phyloP scores from a whole-genome alignment of 2,329 filamentous ascomycete species.

The Verticillium isaacii region DNA sequence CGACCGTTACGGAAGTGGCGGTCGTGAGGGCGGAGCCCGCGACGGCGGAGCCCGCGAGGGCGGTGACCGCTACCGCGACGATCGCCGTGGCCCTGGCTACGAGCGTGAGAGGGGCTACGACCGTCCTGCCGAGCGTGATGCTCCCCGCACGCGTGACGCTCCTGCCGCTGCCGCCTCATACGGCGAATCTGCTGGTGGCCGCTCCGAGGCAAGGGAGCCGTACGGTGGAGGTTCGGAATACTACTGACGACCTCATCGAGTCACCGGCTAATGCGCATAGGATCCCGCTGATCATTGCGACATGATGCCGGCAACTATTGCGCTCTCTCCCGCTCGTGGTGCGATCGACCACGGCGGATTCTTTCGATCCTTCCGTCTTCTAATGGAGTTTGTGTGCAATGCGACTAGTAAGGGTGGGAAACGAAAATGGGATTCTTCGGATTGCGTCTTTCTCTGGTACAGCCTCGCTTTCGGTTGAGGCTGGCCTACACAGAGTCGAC shows the following conservation, averaged over 20 bases:
- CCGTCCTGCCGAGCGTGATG: slow-evolving; percentile 35
- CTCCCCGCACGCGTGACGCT: slow-evolving; percentile 33
- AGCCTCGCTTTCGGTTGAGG: not conserved
- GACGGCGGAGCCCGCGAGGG: slow-evolving; percentile 30
- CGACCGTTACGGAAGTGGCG: slow-evolving; percentile 30
- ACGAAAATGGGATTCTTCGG: slow-evolving; percentile 10
- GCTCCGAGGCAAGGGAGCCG: slow-evolving; percentile 37
- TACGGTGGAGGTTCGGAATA: slow-evolving; percentile 34
- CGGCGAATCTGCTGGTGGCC: slow-evolving; percentile 23
- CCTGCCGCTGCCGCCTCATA: slow-evolving; percentile 31
- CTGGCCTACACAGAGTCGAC: not conserved
- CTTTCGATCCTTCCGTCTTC: slow-evolving; percentile 7
- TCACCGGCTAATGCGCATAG: slow-evolving; percentile 8
- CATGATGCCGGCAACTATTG: not conserved
- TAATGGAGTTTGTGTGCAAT: not conserved
- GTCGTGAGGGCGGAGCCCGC: slow-evolving; percentile 37
- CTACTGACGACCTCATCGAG: slow-evolving; percentile 1
- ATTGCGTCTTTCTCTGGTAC: slow-evolving; percentile 5
- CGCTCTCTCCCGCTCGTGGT: slow-evolving; percentile 6
- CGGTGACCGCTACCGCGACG: slow-evolving; percentile 29
- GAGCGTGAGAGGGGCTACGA: slow-evolving; percentile 45
- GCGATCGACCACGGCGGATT: slow-evolving; percentile 12
- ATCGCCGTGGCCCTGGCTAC: slow-evolving; percentile 35
- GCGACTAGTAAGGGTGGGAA: slow-evolving; percentile 12
- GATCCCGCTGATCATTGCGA: slow-evolving; percentile 19